Base-by-base conservation (phyloP, 371 early-diverging fungal species). In the Dichotomocladium elegans region DNA sequence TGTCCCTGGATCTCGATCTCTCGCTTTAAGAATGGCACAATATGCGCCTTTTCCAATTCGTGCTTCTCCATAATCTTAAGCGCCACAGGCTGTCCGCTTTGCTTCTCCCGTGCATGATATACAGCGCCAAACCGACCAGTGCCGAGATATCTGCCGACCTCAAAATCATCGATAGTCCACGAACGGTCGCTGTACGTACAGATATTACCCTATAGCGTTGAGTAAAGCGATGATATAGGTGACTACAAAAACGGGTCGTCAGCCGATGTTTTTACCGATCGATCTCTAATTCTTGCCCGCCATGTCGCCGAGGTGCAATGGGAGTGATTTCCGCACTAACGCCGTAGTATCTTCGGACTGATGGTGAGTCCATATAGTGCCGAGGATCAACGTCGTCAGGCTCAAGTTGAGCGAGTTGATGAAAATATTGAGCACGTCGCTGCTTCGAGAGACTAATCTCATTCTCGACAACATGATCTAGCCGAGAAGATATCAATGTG, bases 1-100 rank as follows among this genome's bases (percentile, higher is more conserved):
- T 95, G 96, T 6, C 83, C 80, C 63, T 99, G 99, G 53, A 99
- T 97, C 64, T 99, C 99, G 28, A 99, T 89, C 64, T 99, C 99
- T 44, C 99, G 79, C 29, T 68, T 67, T 8, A 76, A 10, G 51
- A 70, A 72, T 0, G 43, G 50, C 0, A 58, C 50, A 1, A 76
- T 64, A 4, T 45, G 42, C 6, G 63, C 58, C 10, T 62, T 70
- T 30, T 81, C 60, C 0, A 99, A 70, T 61, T 96, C 94, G 4
- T 69, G 44, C 68, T 99, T 99, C 47, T 83, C 79, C 30, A 99
- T 58, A 10, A 98, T 87, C 65, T 99, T 99, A 49, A 99, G 77
- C 2, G 99, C 99, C 15, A 97, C 93, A 14, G 98, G 79, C 55
- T 84, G 93, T 19, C 89, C 89, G 27, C 82, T 83, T 45, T 70